phyloP scores from a whole-genome alignment of 257 asterid genomes.

The Handroanthus guayacan region DNA sequence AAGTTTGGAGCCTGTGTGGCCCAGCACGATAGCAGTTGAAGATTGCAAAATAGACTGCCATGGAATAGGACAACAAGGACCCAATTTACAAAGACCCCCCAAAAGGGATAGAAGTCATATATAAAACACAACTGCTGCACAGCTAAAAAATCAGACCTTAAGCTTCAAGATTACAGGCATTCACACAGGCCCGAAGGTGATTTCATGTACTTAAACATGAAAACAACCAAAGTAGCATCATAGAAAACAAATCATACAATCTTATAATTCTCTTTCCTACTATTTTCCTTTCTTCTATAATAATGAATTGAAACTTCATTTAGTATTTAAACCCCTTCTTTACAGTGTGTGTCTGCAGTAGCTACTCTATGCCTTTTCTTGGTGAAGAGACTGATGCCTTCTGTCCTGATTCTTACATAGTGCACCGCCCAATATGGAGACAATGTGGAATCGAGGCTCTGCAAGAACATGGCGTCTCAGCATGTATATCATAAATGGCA shows the following conservation, averaged over 20 bases:
- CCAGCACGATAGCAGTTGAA: neutral
- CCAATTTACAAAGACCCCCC: neutral
- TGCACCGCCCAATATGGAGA: constrained; percentile 9
- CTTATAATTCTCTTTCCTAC: constrained; percentile 41
- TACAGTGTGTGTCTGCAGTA: constrained; percentile 60
- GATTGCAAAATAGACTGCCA: neutral
- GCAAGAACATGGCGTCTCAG: constrained; percentile 25
- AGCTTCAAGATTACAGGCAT: constrained; percentile 6
- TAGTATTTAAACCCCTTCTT: constrained; percentile 52
- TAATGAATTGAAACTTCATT: constrained; percentile 48
- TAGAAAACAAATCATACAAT: constrained; percentile 45
- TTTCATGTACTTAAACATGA: constrained; percentile 36
- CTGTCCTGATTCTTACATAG: constrained; percentile 17
- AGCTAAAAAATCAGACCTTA: constrained; percentile 26
- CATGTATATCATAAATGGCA: neutral
- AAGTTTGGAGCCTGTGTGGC: neutral
- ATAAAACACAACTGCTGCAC: neutral
- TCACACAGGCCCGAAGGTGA: constrained; percentile 18
- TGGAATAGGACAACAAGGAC: neutral
- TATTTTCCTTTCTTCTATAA: constrained; percentile 44
- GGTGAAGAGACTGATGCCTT: constrained; percentile 33
- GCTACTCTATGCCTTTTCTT: constrained; percentile 54
- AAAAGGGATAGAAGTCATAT: neutral
- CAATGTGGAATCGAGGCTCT: constrained; percentile 31
- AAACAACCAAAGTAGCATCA: constrained; percentile 45